Percentiles rank a stretch among this genome's conserved stretches.
phyloP scores from a whole-genome alignment of 208 protist species.

The Leishmania tarentolae region DNA sequence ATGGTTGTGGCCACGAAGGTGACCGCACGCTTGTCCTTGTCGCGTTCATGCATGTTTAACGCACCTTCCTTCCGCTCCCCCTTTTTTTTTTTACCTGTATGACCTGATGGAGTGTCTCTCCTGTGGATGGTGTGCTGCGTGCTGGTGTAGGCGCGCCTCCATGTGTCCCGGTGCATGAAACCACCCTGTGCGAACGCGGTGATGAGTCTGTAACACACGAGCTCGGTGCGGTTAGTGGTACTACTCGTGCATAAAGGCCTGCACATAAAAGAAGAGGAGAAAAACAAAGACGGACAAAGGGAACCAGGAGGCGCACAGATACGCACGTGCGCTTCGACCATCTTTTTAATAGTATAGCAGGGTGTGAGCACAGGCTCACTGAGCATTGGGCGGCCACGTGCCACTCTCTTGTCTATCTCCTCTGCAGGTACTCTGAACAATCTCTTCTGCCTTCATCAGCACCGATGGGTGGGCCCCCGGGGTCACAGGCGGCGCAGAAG shows the following conservation, averaged over 20 bases:
- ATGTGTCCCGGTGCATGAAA: not conserved
- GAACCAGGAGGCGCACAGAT: not conserved
- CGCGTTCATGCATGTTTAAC: not conserved
- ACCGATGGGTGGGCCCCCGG: slow-evolving; percentile 22
- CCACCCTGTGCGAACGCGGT: not conserved
- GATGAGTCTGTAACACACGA: not conserved
- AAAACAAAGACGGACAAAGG: not conserved
- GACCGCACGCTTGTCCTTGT: not conserved
- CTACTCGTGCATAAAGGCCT: not conserved
- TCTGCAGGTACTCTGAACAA: not conserved
- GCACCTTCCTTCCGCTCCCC: not conserved
- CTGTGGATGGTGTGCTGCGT: not conserved
- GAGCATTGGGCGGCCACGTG: not conserved
- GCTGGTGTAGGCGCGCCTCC: not conserved
- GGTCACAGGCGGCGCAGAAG: slow-evolving; percentile 17
- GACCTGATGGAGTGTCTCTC: not conserved
- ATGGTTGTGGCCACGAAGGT: too few species aligned
- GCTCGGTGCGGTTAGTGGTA: not conserved
- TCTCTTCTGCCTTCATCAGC: not conserved
- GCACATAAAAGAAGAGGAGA: not conserved
- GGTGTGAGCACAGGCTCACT: not conserved
- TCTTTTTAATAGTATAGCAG: not conserved
- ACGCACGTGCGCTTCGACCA: not conserved
- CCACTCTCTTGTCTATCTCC: not conserved
- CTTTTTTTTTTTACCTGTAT: too few species aligned